Base-by-base conservation (phyloP, 805 yeast species). In the Schwanniomyces vanrijiae region DNA sequence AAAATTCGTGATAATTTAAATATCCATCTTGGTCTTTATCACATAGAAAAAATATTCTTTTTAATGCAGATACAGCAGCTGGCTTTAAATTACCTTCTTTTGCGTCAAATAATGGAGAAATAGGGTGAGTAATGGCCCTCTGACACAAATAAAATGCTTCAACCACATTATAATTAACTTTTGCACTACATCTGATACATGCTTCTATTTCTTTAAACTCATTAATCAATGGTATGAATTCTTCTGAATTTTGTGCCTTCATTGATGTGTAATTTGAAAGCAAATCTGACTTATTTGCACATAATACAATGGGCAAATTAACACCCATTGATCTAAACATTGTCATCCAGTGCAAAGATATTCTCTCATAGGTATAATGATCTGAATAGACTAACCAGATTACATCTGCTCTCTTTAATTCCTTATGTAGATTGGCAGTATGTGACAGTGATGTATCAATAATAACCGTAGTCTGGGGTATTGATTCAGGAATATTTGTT, bases 141-240 rank as follows among this genome's bases (percentile, higher is more conserved):
- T 91, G 96, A 59, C 99, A 94, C 13, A 94, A 71, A 64, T 94
- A 94, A 55, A 91, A 91, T 1, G 94, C 90, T 62, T 92, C 97
- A 52, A 86, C 90, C 11, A 92, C 91, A 61, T 94, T 91, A 55
- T 83, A 78, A 52, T 84, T 85, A n/a, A 79, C 80, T 55, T 84
- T 86, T 2, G 98, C 96, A 56, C 95, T 86, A 55, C 95, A 84
- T 47, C 96, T 75, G 24, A 94, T 82, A 56, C 97, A 92, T 0
- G 96, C 86, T 61, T 91, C 98, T 19, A 92, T 86, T 58, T 94
- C 98, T 62, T 94, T 92, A 68, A 86, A 94, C 60, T 94, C 97
- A 58, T 88, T 83, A 61, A 91, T 70, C 31, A 92, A 72, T 0
- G 96, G 96, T 4, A 89, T 76, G 67, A 91, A 85, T 58, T 94